phyloP scores from a whole-genome alignment of 192 early-diverging fungal genomes.

The Backusella tuberculispora region DNA sequence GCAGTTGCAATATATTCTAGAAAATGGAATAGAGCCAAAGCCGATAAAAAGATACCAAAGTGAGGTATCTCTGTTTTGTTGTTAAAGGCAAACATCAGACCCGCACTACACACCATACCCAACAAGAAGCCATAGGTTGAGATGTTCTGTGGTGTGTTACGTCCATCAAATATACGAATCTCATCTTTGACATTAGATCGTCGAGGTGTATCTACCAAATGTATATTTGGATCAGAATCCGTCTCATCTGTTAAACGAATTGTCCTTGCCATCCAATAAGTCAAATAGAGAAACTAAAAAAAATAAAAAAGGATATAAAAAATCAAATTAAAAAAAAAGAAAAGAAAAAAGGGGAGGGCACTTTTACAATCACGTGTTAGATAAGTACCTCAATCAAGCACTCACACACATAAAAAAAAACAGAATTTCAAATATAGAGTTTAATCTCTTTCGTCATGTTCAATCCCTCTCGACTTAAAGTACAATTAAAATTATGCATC shows the following conservation, averaged over 20 bases:
- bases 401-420: neutral
- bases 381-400: neutral
- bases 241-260: slow-evolving; percentile 10
- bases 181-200: slow-evolving; percentile 42
- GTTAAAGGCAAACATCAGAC: slow-evolving; percentile 45
- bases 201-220: slow-evolving; percentile 8
- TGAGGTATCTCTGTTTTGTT: slow-evolving; percentile 45
- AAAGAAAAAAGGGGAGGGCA: neutral
- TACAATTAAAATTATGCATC: slow-evolving; percentile 87
- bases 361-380: neutral
- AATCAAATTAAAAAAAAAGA: neutral
- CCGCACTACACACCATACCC: slow-evolving; percentile 64
- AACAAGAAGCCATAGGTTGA: slow-evolving; percentile 73
- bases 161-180: slow-evolving; percentile 61
- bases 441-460: slow-evolving; percentile 38
- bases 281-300: neutral
- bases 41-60: slow-evolving; percentile 69
- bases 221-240: slow-evolving; percentile 22
- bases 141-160: slow-evolving; percentile 83
- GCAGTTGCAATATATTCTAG: slow-evolving; percentile 89
- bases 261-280: neutral
- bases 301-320: neutral
- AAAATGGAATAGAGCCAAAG: slow-evolving; percentile 78
- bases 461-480: slow-evolving; percentile 72
- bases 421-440: neutral